These are phyloP conservation scores for Lagenidium giganteum DNA, from an alignment of 352 stramenopile species.

Conservation along the genomic window DNA sequence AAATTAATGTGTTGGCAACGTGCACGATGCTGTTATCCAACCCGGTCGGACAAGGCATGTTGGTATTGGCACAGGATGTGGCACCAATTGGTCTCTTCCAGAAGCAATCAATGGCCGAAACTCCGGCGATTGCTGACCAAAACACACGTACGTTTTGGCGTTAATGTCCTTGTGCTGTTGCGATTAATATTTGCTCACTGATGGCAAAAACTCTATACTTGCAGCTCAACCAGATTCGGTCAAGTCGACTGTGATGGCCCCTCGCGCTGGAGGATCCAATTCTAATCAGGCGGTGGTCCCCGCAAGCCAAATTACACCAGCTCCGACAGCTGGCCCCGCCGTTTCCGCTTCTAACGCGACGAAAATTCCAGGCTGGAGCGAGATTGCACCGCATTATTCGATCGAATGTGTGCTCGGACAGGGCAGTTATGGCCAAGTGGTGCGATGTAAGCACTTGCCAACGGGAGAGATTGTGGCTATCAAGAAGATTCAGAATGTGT, in stretches of 20 bases:
- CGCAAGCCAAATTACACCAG: too few relatives aligned
- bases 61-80: constrained; percentile 74
- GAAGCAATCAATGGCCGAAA: constrained; percentile 40
- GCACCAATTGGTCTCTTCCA: constrained; percentile 34
- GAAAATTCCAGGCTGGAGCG: constrained; percentile 75
- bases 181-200: too few relatives aligned
- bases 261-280: too few relatives aligned
- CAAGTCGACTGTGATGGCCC: too few relatives aligned
- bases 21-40: constrained; percentile 75
- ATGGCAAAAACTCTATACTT: too few relatives aligned
- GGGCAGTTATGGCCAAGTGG: constrained; percentile 82
- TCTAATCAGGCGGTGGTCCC: too few relatives aligned
- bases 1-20: constrained; percentile 57
- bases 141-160: constrained; percentile 30
- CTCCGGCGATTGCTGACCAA: constrained; percentile 45
- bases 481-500: constrained; percentile 89
- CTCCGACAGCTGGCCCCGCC: constrained; percentile 6
- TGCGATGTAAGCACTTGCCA: constrained; percentile 83
- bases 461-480: constrained; percentile 86
- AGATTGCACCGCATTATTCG: constrained; percentile 79
- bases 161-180: too few relatives aligned
- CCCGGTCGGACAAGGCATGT: constrained; percentile 70
- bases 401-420: constrained; percentile 83
- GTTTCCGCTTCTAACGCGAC: constrained; percentile 48
- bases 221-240: too few relatives aligned